These are phyloP conservation scores for Astrephomene gubernaculifera DNA, from an alignment of 139 green algal species.

Conservation along the genomic window DNA sequence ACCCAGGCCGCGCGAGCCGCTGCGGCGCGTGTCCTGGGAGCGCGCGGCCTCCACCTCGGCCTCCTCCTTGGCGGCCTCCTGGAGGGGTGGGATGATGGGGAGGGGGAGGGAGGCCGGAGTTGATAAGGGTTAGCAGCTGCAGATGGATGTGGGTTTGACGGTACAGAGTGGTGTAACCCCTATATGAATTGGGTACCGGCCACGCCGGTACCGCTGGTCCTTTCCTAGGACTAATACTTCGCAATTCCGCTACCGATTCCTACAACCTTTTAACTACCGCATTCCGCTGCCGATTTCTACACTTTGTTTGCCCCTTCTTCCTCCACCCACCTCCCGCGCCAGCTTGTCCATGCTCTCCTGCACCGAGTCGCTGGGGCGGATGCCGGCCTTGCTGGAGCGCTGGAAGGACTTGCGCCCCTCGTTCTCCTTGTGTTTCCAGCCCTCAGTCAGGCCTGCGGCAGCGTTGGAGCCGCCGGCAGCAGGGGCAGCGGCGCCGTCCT, in stretches of 20 bases:
- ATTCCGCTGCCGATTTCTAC: no score
- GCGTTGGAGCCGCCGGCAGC: neutral
- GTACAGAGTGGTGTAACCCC: no score
- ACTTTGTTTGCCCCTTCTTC: no score
- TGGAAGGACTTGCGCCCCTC: slow-evolving; percentile 35
- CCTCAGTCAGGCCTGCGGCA: neutral
- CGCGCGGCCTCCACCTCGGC: slow-evolving; percentile 9
- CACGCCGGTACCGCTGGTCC: no score
- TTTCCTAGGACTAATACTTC: no score
- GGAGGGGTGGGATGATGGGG: neutral
- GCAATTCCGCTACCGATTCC: no score
- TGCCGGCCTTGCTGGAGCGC: slow-evolving; percentile 36
- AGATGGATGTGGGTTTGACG: no score
- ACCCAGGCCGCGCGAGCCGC: slow-evolving; percentile 3
- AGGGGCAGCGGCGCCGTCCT: neutral
- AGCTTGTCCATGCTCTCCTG: slow-evolving; percentile 42
- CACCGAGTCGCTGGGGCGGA: slow-evolving; percentile 10
- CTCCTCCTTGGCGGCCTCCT: slow-evolving; percentile 29
- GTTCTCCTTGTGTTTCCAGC: slow-evolving; percentile 22
- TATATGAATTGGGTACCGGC: no score
- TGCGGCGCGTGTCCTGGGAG: slow-evolving; percentile 4
- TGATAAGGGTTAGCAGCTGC: no score
- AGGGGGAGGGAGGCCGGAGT: neutral
- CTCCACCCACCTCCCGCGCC: slow-evolving; percentile 37
- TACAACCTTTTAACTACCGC: no score